Evolutionary conservation across 192 early-diverging fungal genomes (phyloP), one percentile per base, ranked within the genome.

Genomic region (Rhizophagus sp.): DNA sequence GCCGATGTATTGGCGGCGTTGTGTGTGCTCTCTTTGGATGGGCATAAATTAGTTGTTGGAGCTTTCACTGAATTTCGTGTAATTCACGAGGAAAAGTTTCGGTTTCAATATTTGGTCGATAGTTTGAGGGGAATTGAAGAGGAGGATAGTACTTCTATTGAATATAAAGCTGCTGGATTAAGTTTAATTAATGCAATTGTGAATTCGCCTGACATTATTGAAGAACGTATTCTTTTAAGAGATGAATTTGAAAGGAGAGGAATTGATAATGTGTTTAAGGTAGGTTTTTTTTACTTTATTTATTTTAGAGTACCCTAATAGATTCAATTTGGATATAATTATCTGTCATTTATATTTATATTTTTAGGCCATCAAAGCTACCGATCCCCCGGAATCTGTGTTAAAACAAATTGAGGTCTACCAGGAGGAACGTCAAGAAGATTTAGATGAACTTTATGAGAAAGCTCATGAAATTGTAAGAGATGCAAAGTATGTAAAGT

Each of bases 51-150:
- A 2, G 84, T 89, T 3, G 34, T 90, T 25, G 80, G 84, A 27
- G 73, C 84, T 15, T 77, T 90, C 8, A 88, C 87, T 3, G 86
- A 88, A 36, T 86, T 84, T 71, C 74, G 83, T 68, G 66, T 82
- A 19, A 82, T 88, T 17, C 84, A 83, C 25, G 86, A 87, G 2
- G 89, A 90, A 47, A 84, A 87, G 19, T 90, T 85, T 65, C 82
- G 89, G 34, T 90, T 90, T 80, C 87, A 89, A 62, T 83, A 87
- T 44, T 79, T 90, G 0, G 81, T 90, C 12, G 82, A 84, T 25
- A 83, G 77, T 6, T 61, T 90, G 24, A 83, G 71, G 24, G 74
- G 17, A 10, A 75, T 27, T 41, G 57, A 36, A 10, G 34, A 13
- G 0, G 74, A 75, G 10, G 74, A 75, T 63, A 36, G 34, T 41